A percentile compares a stretch with the other conserved stretches of the same genome.
phyloP scores from a whole-genome alignment of 768 basidiomycete genomes.

The Wakefieldia striispora region DNA sequence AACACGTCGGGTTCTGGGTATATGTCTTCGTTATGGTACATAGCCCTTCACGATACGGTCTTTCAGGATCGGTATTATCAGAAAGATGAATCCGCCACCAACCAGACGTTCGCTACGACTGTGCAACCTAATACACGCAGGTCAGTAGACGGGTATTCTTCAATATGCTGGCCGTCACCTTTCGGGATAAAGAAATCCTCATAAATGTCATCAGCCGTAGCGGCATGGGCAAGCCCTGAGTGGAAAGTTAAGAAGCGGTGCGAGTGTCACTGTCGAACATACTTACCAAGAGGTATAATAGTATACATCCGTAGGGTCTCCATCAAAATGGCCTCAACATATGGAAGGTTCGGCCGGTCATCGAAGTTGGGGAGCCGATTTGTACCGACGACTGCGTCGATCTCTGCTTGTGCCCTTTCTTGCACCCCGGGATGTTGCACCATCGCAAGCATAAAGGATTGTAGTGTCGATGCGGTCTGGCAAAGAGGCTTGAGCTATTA shows the following conservation, averaged over 20 bases:
- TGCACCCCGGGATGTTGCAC: slow-evolving; percentile 32
- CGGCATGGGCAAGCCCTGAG: slow-evolving; percentile 11
- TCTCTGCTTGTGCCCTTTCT: slow-evolving; percentile 27
- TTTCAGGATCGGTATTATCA: too few species aligned
- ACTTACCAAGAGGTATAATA: slow-evolving; percentile 22
- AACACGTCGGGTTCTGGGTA: too few species aligned
- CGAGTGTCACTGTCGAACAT: background rate
- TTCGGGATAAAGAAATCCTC: background rate
- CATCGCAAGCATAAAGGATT: slow-evolving; percentile 34
- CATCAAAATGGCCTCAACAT: slow-evolving; percentile 27
- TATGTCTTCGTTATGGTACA: too few species aligned
- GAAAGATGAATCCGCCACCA: too few species aligned
- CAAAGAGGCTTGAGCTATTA: background rate
- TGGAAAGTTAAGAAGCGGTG: background rate
- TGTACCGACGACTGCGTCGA: slow-evolving; percentile 29
- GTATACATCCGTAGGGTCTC: slow-evolving; percentile 32
- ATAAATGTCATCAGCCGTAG: background rate
- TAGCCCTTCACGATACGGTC: too few species aligned
- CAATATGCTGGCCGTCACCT: too few species aligned
- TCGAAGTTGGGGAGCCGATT: slow-evolving; percentile 26
- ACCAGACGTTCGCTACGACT: too few species aligned
- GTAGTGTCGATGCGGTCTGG: slow-evolving; percentile 10
- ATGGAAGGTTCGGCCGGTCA: slow-evolving; percentile 26
- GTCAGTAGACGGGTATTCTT: too few species aligned
- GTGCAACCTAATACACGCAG: too few species aligned